Percentiles rank a stretch among this genome's conserved stretches.
Evolutionary conservation across 2,329 filamentous ascomycete genomes (phyloP).

Genomic region (Pyrenophora tritici-repentis): DNA sequence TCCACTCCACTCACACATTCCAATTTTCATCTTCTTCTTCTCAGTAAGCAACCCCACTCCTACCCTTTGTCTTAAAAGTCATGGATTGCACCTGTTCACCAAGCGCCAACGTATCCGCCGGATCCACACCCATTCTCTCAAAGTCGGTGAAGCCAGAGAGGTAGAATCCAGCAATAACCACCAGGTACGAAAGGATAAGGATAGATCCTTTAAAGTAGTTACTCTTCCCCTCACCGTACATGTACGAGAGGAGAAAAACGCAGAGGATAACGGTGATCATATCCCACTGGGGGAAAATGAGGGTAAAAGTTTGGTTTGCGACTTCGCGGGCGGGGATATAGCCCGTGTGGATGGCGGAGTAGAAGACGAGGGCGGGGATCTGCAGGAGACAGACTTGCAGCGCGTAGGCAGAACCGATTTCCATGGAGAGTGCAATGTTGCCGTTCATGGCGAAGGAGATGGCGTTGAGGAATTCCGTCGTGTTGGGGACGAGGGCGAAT

Average conservation of each 20-base stretch:
- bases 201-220: conserved; percentile 99
- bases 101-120: conserved; percentile 43
- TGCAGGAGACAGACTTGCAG: conserved; percentile 94
- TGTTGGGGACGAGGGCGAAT: conserved; percentile 96
- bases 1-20: too few relatives aligned
- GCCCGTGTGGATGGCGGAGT: conserved; percentile 74
- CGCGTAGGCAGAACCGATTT: conserved; percentile 96
- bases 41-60: conserved; percentile 36
- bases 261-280: conserved; percentile 97
- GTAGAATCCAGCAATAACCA: conserved; percentile 90
- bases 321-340: conserved; percentile 61
- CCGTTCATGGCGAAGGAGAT: conserved; percentile 99
- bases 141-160: conserved; percentile 70
- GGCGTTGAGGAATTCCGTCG: conserved; percentile 97
- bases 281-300: conserved; percentile 98
- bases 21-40: background rate
- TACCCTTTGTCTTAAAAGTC: conserved; percentile 41
- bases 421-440: conserved; percentile 98
- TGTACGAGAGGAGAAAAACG: conserved; percentile 94
- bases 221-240: conserved; percentile 98
- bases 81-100: conserved; percentile 41
- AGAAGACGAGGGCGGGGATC: conserved; percentile 89
- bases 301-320: conserved; percentile 70
- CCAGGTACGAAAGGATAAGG: conserved; percentile 87
- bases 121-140: conserved; percentile 47